Conservation (phyloP, 805 yeast species). For the Jamesozyma rosinii region DNA sequence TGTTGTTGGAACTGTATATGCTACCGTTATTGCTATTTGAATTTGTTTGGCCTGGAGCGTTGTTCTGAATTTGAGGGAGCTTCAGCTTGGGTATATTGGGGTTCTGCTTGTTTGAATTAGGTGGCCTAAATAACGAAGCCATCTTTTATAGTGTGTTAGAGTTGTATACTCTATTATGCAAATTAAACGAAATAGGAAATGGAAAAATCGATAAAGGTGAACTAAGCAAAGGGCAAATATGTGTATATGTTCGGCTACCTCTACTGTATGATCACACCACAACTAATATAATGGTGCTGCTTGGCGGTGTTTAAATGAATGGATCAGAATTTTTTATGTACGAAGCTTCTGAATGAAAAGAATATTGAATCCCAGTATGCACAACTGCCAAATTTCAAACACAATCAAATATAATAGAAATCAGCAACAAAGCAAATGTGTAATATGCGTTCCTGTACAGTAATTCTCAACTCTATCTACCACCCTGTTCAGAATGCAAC, state of each 20-base stretch:
- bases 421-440: background rate
- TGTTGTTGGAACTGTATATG: background rate
- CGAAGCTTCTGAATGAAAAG: background rate
- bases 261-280: too few species aligned
- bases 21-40: background rate
- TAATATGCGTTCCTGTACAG: background rate
- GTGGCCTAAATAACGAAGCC: slow-evolving; percentile 34
- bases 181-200: too few species aligned
- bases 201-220: too few species aligned
- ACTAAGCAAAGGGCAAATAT: too few species aligned
- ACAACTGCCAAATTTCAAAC: background rate
- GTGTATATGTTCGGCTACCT: too few species aligned
- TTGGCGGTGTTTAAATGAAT: too few species aligned
- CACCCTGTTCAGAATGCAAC: background rate
- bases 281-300: too few species aligned
- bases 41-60: background rate
- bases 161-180: too few species aligned
- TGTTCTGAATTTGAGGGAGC: slow-evolving; percentile 27
- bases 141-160: slow-evolving; percentile 8
- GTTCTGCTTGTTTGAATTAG: slow-evolving; percentile 34
- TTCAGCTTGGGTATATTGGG: slow-evolving; percentile 37
- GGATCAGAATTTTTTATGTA: background rate
- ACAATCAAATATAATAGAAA: background rate
- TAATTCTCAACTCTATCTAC: background rate
- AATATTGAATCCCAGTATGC: background rate